These are phyloP conservation scores for Candida schatavii DNA, from an alignment of 805 yeast genomes.

Conservation along the genomic window DNA sequence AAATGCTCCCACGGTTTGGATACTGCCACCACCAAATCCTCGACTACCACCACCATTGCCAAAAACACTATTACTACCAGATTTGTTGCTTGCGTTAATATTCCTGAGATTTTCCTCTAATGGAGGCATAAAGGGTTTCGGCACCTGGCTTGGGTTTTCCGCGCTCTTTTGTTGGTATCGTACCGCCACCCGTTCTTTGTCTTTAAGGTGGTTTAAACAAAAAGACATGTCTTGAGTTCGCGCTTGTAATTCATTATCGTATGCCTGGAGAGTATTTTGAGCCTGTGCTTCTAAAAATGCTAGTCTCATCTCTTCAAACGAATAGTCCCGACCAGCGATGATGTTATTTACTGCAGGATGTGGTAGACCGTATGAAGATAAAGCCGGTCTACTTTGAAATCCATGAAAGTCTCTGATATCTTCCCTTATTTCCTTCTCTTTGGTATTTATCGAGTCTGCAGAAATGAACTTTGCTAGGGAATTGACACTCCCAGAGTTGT, in stretches of 20 bases:
- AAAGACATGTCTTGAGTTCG: conserved; percentile 47
- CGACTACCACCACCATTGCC: conserved; percentile 12
- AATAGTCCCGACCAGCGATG: conserved; percentile 50
- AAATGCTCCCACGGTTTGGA: conserved; percentile 10
- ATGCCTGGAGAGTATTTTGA: conserved; percentile 33
- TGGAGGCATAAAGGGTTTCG: conserved; percentile 27
- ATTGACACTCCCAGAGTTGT: background rate
- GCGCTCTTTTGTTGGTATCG: conserved; percentile 52
- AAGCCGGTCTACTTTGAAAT: conserved; percentile 20
- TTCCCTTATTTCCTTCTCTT: conserved; percentile 18
- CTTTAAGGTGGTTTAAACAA: conserved; percentile 35
- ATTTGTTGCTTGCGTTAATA: conserved; percentile 17
- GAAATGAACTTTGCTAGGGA: conserved; percentile 13
- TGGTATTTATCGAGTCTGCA: conserved; percentile 12
- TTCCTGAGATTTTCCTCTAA: conserved; percentile 27
- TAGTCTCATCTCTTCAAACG: conserved; percentile 51
- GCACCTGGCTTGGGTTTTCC: conserved; percentile 16
- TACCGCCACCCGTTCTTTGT: conserved; percentile 50
- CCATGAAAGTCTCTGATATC: conserved; percentile 19
- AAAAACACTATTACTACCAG: conserved; percentile 3
- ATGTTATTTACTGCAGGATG: conserved; percentile 48
- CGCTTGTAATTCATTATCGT: conserved; percentile 37
- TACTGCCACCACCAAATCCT: conserved; percentile 8
- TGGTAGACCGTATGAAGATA: conserved; percentile 49
- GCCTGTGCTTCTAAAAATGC: conserved; percentile 43